A percentile compares a stretch with the other conserved stretches of the same genome.
These are phyloP conservation scores for Saposhnikovia divaricata DNA, from an alignment of 129 eudicot species.

Conservation along the genomic window DNA sequence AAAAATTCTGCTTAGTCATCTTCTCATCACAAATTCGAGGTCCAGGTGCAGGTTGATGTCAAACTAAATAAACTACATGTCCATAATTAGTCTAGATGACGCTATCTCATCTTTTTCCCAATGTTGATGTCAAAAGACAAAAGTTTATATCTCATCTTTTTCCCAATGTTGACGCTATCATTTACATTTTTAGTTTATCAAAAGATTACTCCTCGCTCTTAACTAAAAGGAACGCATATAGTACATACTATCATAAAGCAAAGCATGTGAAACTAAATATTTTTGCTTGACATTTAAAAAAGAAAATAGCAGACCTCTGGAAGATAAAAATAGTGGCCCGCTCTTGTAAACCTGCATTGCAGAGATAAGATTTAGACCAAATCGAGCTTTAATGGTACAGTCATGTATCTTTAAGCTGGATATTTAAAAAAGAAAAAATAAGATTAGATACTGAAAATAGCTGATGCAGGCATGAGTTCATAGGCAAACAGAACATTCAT, in stretches of 20 bases:
- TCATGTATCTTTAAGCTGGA: neutral
- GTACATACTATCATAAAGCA: neutral
- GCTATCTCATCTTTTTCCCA: neutral
- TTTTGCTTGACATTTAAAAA: neutral
- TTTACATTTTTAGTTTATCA: neutral
- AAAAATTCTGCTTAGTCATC: neutral
- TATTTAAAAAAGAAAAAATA: neutral
- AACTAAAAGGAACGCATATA: neutral
- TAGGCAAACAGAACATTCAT: neutral
- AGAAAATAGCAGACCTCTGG: slow-evolving; percentile 57
- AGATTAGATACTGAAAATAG: neutral
- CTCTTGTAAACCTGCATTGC: slow-evolving; percentile 75
- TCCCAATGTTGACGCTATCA: neutral
- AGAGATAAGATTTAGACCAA: slow-evolving; percentile 13
- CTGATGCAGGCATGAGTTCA: neutral
- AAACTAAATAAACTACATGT: neutral
- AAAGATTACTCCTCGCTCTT: neutral
- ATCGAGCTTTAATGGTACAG: neutral
- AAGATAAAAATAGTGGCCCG: slow-evolving; percentile 81
- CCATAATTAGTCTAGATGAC: neutral
- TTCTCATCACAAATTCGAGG: neutral
- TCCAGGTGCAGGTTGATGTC: neutral
- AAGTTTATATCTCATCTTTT: neutral
- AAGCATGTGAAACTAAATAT: neutral
- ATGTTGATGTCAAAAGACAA: neutral